Conservation (phyloP, 1,139 yeast species). For the Lodderomyces oxycetoniae region DNA sequence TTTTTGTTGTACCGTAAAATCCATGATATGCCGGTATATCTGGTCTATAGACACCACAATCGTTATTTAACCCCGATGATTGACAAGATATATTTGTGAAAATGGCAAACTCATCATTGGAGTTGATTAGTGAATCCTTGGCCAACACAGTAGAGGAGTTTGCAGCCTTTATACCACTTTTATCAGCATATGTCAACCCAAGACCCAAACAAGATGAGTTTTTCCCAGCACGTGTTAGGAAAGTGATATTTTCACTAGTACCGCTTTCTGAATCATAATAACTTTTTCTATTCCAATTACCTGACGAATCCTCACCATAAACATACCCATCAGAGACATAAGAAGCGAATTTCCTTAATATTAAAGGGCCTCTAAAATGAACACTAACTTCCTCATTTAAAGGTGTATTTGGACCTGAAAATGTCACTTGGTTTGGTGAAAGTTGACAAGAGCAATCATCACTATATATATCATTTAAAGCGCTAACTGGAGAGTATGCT, state of each 20-base stretch:
- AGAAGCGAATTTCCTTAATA: constrained; percentile 69
- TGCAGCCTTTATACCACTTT: constrained; percentile 70
- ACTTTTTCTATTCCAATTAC: constrained; percentile 67
- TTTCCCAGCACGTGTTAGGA: constrained; percentile 80
- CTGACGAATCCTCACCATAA: constrained; percentile 28
- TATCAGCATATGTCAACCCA: constrained; percentile 74
- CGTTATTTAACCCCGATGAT: constrained; percentile 41
- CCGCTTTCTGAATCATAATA: constrained; percentile 52
- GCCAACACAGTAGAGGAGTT: constrained; percentile 55
- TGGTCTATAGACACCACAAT: constrained; percentile 83
- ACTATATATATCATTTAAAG: constrained; percentile 39
- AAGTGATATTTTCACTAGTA: constrained; percentile 60
- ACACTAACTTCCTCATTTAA: constrained; percentile 84
- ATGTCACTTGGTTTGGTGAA: constrained; percentile 44
- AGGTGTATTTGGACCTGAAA: constrained; percentile 78
- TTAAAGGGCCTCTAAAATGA: constrained; percentile 91
- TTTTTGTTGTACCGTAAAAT: constrained; percentile 70
- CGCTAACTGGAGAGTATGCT: constrained; percentile 65
- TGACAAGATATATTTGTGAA: constrained; percentile 67
- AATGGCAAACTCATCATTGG: constrained; percentile 74
- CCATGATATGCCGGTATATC: constrained; percentile 94
- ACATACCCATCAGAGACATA: constrained; percentile 41
- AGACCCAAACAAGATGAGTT: constrained; percentile 74
- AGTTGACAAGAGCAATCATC: constrained; percentile 65
- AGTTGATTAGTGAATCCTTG: constrained; percentile 54